A percentile compares a stretch with the other conserved stretches of the same genome.
phyloP scores from a whole-genome alignment of 2,329 filamentous ascomycete genomes.

The Colletotrichum sp. region DNA sequence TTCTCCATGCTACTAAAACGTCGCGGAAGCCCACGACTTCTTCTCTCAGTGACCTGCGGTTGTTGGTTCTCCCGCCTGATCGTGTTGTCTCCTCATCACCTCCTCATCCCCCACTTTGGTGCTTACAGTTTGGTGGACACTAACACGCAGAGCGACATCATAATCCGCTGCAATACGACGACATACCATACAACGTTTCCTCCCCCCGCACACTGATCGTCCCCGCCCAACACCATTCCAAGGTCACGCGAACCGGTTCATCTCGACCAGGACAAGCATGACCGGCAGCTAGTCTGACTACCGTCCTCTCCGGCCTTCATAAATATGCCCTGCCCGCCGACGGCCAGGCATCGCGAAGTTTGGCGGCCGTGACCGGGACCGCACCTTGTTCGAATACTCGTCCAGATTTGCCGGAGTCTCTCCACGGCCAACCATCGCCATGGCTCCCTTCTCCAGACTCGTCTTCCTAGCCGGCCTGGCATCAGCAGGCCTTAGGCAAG shows the following conservation, averaged over 20 bases:
- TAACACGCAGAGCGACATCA: slow-evolving; percentile 2
- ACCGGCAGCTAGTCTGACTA: background rate
- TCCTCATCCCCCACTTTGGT: background rate
- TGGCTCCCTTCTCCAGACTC: background rate
- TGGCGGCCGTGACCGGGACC: slow-evolving; percentile 1
- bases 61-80: background rate
- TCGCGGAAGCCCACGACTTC: background rate
- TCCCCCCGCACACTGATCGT: slow-evolving; percentile 4
- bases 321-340: slow-evolving; percentile 1
- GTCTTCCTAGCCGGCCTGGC: slow-evolving; percentile 5
- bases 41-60: background rate
- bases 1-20: background rate
- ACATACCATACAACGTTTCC: background rate
- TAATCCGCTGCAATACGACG: slow-evolving; percentile 11
- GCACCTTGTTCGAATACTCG: background rate
- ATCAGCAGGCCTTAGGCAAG: slow-evolving; percentile 25
- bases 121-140: background rate
- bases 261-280: background rate
- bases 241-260: slow-evolving; percentile 6
- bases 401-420: background rate
- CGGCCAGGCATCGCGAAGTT: background rate
- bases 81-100: background rate
- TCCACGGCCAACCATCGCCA: background rate
- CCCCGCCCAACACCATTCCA: background rate
- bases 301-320: background rate